A percentile compares a stretch with the other conserved stretches of the same genome.
Conservation (phyloP, 83 land plant genomes). For the Larix sibirica region DNA sequence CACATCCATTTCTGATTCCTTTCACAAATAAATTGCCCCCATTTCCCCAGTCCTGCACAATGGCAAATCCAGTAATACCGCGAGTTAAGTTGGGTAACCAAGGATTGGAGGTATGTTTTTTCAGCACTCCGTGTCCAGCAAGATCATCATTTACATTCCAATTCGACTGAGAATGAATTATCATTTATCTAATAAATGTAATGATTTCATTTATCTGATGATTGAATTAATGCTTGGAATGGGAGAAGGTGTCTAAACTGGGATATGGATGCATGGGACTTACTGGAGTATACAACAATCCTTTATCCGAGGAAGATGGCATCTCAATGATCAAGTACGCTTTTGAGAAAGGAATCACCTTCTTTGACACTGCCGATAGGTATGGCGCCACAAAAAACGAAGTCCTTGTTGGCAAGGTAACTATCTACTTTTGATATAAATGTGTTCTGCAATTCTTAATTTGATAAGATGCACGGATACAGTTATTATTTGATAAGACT, state of each 20-base stretch:
- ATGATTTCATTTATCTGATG: not conserved
- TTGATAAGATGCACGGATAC: too few relatives aligned
- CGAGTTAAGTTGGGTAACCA: not conserved
- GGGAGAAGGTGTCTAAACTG: conserved; percentile 23
- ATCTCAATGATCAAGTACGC: conserved; percentile 49
- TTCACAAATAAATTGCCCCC: too few relatives aligned
- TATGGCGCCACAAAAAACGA: conserved; percentile 53
- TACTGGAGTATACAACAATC: conserved; percentile 25
- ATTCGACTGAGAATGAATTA: not conserved
- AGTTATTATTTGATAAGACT: too few relatives aligned
- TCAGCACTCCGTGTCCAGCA: too few relatives aligned
- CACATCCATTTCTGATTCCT: too few relatives aligned
- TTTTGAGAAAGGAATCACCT: conserved; percentile 54
- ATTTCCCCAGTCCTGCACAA: not conserved
- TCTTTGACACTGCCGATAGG: conserved; percentile 60
- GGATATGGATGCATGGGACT: conserved; percentile 39
- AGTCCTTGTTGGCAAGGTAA: conserved; percentile 58
- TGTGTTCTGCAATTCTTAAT: too few relatives aligned
- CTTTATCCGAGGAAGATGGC: conserved; percentile 41
- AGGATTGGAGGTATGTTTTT: conserved; percentile 6
- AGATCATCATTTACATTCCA: not conserved
- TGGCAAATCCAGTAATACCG: conserved; percentile 8
- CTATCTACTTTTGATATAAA: not conserved
- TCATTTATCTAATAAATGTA: not conserved
- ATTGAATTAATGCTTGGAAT: not conserved